Evolutionary conservation across 2,329 filamentous ascomycete genomes (phyloP).

Genomic region (Periconia sp.): DNA sequence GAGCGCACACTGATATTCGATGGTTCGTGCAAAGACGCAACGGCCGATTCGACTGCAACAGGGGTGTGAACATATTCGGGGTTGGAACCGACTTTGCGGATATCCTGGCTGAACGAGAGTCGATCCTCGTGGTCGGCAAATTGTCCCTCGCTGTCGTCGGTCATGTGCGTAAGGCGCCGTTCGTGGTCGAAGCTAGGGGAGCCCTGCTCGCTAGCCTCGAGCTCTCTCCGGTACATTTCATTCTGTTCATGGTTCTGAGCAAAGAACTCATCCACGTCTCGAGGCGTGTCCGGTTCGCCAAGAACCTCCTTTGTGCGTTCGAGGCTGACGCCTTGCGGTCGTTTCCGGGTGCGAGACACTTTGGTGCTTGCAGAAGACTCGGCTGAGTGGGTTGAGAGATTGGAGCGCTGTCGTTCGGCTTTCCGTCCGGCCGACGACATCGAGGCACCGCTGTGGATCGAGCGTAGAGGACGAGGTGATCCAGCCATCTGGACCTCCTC

Average conservation of each 20-base stretch:
- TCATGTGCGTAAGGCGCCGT: slow-evolving; percentile 56
- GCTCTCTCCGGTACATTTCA: slow-evolving; percentile 58
- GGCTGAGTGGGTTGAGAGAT: slow-evolving; percentile 64
- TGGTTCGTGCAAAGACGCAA: slow-evolving; percentile 87
- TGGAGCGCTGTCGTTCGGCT: slow-evolving; percentile 57
- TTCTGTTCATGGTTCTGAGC: slow-evolving; percentile 64
- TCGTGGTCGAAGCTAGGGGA: slow-evolving; percentile 62
- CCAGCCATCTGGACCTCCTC: slow-evolving; percentile 29
- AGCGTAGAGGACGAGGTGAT: slow-evolving; percentile 56
- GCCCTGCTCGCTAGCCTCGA: slow-evolving; percentile 55
- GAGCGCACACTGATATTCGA: slow-evolving; percentile 68
- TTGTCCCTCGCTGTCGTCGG: slow-evolving; percentile 62
- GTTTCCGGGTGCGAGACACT: slow-evolving; percentile 59
- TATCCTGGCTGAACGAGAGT: slow-evolving; percentile 69
- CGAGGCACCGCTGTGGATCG: slow-evolving; percentile 51
- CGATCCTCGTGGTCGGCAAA: slow-evolving; percentile 59
- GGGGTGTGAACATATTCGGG: slow-evolving; percentile 77
- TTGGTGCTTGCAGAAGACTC: slow-evolving; percentile 65
- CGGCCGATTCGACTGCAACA: slow-evolving; percentile 81
- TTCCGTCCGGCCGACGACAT: slow-evolving; percentile 69
- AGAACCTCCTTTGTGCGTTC: slow-evolving; percentile 59
- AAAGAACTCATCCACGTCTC: slow-evolving; percentile 57
- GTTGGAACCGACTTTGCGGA: slow-evolving; percentile 74
- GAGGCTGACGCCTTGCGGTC: slow-evolving; percentile 59
- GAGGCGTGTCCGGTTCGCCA: slow-evolving; percentile 36